Base-by-base conservation (phyloP, 768 basidiomycete species). In the Serendipita sp. region DNA sequence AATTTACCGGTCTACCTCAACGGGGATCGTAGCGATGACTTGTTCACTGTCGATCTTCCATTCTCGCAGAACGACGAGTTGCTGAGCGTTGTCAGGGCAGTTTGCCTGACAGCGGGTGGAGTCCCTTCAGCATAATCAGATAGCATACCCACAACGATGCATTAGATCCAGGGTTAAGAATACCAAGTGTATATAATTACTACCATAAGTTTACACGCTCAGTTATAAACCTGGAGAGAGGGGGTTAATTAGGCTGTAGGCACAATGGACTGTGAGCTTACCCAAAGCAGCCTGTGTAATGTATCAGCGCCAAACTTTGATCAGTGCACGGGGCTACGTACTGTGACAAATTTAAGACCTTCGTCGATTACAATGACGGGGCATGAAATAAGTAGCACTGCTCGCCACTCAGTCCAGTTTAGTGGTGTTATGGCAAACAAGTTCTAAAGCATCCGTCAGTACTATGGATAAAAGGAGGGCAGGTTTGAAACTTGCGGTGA, bases 401-500 rank as follows among this genome's bases (percentile, higher is more conserved):
- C 93, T 73, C 86, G 84, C 95, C 95, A 99, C 74, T 99, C 95
- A 23, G 73, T 74, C 88, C 86, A 91, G 78, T 97, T 95, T 66
- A 99, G 80, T 2, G 94, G 92, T 0, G 87, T 86, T 72, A 97
- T 96, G 46, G 87, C 89, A 72, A 98, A 97, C 65, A 96, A 71
- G 4, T 84, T 77, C 88, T 92, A 68, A 3, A 63, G 27, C 44
- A 43, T 29, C 58, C 16, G 36, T 18, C 43, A 18, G 52, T 65
- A 23, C 67, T 46, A 65, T 36, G 36, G 23, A 63, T n/a, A 4
- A 62, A 1, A 37, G 18, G 44, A 62, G 62, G 3, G 62, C 63
- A 55, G 23, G 1, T 23, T 23, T 29, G 6, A 55, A 34, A 79
- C 84, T 74, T 68, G 91, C 90, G 29, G 90, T 87, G 75, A 99